A percentile compares a stretch with the other conserved stretches of the same genome.
Conservation (phyloP, 257 asterid species). For the Gentiana dahurica region DNA sequence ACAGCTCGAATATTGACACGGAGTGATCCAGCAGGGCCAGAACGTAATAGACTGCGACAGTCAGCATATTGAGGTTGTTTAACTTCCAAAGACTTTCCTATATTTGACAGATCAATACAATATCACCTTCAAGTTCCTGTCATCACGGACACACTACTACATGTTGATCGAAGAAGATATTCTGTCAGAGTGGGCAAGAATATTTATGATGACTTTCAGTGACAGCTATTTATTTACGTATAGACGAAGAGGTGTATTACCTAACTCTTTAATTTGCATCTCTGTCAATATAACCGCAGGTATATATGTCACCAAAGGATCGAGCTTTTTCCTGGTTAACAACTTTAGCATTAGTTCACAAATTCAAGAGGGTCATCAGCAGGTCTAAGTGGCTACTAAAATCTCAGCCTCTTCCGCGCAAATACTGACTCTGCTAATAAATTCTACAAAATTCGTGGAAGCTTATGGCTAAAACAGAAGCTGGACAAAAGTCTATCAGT, state of each 20-base stretch:
- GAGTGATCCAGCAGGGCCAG: constrained; percentile 92
- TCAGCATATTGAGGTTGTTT: constrained; percentile 62
- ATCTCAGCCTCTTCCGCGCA: no score
- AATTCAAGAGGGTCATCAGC: no score
- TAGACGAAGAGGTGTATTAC: constrained; percentile 22
- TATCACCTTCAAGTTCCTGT: constrained; percentile 1
- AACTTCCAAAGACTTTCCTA: constrained; percentile 56
- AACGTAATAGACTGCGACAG: constrained; percentile 73
- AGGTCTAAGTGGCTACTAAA: no score
- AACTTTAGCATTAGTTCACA: constrained; percentile 3
- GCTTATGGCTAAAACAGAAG: no score
- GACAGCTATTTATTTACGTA: no score
- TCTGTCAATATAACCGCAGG: constrained; percentile 84
- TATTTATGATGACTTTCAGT: no score
- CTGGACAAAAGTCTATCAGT: no score
- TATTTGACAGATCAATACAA: constrained; percentile 13
- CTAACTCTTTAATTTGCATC: constrained; percentile 85
- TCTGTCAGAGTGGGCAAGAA: no score
- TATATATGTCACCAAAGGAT: constrained; percentile 80
- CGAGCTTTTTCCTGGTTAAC: constrained; percentile 77
- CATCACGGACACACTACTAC: no score
- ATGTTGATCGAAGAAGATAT: no score
- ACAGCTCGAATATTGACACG: constrained; percentile 97
- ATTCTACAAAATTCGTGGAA: no score
- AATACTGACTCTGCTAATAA: no score